A percentile compares a stretch with the other conserved stretches of the same genome.
Conservation (phyloP, 202 grass and related monocot species). For the Carex arenaria region DNA sequence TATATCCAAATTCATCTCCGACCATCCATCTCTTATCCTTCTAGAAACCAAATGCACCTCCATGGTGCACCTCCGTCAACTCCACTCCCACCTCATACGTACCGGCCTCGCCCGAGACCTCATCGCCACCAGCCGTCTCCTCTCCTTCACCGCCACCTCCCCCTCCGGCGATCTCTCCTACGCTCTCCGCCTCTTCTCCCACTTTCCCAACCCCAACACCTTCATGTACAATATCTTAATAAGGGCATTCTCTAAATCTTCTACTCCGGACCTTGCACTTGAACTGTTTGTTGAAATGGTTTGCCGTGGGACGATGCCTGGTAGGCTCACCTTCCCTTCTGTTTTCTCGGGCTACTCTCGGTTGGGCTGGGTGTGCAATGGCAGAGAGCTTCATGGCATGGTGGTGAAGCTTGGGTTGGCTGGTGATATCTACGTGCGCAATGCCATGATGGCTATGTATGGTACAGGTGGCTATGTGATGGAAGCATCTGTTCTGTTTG, state of each 20-base stretch:
- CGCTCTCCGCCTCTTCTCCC: slow-evolving; percentile 42
- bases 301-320: not conserved
- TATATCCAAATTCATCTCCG: slow-evolving; percentile 23
- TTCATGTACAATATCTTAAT: slow-evolving; percentile 87
- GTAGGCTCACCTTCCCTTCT: slow-evolving; percentile 49
- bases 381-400: slow-evolving; percentile 64
- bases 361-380: slow-evolving; percentile 25
- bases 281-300: slow-evolving; percentile 60
- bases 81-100: slow-evolving; percentile 65
- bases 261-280: slow-evolving; percentile 34
- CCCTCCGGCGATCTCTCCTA: slow-evolving; percentile 36
- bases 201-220: slow-evolving; percentile 47
- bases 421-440: slow-evolving; percentile 47
- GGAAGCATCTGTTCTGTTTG: slow-evolving; percentile 34
- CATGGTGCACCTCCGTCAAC: slow-evolving; percentile 60
- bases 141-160: slow-evolving; percentile 41
- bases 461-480: slow-evolving; percentile 28
- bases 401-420: slow-evolving; percentile 60
- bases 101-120: slow-evolving; percentile 50
- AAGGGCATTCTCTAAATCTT: not conserved
- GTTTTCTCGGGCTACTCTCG: slow-evolving; percentile 43
- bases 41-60: slow-evolving; percentile 57
- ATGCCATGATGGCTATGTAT: slow-evolving; percentile 72
- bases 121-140: slow-evolving; percentile 57
- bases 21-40: slow-evolving; percentile 21